Evolutionary conservation across 148 eudicot genomes (phyloP), one percentile per base, ranked within the genome.

Genomic region (Hydrangea macrophylla): DNA sequence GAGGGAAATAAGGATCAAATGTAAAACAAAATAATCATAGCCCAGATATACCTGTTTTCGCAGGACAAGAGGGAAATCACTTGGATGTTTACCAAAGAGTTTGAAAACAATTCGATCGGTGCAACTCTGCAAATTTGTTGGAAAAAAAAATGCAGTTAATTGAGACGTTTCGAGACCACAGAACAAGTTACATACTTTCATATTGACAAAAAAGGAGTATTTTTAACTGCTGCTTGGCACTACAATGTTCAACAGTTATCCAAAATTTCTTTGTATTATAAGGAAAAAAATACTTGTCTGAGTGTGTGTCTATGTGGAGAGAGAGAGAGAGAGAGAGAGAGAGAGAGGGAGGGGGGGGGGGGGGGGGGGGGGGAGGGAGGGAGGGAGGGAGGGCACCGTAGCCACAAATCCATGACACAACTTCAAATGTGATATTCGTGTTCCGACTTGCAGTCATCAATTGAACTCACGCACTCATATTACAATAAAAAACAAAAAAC

Each of bases 41-140:
- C 53, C 20, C 25, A 57, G 26, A 75, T n/a, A 67, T 62, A 94
- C 99, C 96, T 90, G 92, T 60, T 78, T 75, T 54, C 97, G 87
- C 71, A 94, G 59, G 30, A 57, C 67, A 55, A 76, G 83, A 69
- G 99, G 99, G 48, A 90, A 79, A 75, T 86, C 92, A 76, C 77
- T 84, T 26, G 99, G 99, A 71, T 85, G 88, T 85, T 93, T 93
- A 6, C 96, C 98, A 75, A 93, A 90, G 36, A 93, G 88, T 79
- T 93, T 93, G 75, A 93, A 86, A 58, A 88, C 87, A 65, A 93
- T 93, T 57, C 96, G 86, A 78, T 90, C 96, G 8, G 98, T 93
- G 56, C 96, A 91, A 70, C 82, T 69, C 99, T 94, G 79, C 62
- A 81, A 70, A 70, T 44, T 39, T 53, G 28, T 45, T n/a, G n/a